These are phyloP conservation scores for Artemisia argyi DNA, from an alignment of 129 eudicot species.

Conservation along the genomic window DNA sequence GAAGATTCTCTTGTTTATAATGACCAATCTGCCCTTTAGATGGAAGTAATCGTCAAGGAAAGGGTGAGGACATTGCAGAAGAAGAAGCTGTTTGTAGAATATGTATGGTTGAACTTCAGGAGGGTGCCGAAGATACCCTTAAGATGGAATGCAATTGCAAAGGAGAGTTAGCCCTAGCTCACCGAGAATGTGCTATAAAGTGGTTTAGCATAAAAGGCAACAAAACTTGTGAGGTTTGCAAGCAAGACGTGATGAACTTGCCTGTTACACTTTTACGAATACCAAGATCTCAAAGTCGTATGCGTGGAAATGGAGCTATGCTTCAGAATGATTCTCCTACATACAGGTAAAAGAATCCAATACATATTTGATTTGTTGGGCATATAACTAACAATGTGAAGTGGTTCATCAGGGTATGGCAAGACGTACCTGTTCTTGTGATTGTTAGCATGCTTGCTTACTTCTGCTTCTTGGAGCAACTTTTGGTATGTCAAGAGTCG, in stretches of 20 bases:
- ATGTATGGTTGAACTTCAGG: slow-evolving; percentile 85
- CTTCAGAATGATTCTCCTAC: slow-evolving; percentile 44
- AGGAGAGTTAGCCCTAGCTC: slow-evolving; percentile 93
- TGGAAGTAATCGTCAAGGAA: slow-evolving; percentile 36
- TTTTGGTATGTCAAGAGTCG: slow-evolving; percentile 62
- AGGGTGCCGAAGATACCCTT: slow-evolving; percentile 77
- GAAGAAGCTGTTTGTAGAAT: slow-evolving; percentile 98
- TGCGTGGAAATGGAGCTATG: slow-evolving; percentile 46
- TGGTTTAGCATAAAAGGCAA: slow-evolving; percentile 98
- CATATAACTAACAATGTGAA: neutral
- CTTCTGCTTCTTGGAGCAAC: slow-evolving; percentile 96
- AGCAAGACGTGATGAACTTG: slow-evolving; percentile 82
- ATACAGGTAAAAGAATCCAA: slow-evolving; percentile 54
- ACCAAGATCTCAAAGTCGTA: slow-evolving; percentile 46
- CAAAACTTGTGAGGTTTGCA: slow-evolving; percentile 95
- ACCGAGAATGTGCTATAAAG: slow-evolving; percentile 87
- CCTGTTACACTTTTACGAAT: slow-evolving; percentile 88
- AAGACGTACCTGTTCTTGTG: slow-evolving; percentile 88
- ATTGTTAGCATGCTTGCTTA: slow-evolving; percentile 96
- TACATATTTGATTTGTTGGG: slow-evolving; percentile 1
- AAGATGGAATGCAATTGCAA: slow-evolving; percentile 96
- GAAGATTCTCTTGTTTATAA: slow-evolving; percentile 6
- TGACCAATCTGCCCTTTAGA: slow-evolving; percentile 35
- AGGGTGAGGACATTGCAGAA: slow-evolving; percentile 69
- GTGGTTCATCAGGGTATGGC: slow-evolving; percentile 74